phyloP scores from a whole-genome alignment of 202 grass and related monocot genomes.

The Hordeum pubiflorum region DNA sequence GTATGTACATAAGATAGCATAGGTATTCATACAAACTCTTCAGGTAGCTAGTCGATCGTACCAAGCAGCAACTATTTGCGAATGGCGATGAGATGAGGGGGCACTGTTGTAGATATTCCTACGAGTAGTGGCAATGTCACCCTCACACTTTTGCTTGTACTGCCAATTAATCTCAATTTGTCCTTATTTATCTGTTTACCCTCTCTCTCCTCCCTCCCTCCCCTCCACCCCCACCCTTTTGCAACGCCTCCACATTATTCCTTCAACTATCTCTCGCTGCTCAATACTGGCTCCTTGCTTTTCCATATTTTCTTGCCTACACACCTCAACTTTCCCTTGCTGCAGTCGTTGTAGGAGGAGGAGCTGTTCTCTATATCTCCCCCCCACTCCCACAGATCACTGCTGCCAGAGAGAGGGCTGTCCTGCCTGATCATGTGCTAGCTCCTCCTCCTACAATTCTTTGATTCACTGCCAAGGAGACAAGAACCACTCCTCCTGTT shows the following conservation, averaged over 20 bases:
- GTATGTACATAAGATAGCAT: not conserved
- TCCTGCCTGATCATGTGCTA: constrained; percentile 39
- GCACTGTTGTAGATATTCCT: constrained; percentile 57
- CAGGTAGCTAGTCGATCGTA: not conserved
- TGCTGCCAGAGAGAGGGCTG: constrained; percentile 14
- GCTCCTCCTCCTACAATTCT: constrained; percentile 19
- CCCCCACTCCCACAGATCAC: constrained; percentile 17
- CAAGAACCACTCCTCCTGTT: constrained; percentile 3
- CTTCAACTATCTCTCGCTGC: constrained; percentile 30
- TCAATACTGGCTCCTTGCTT: constrained; percentile 27
- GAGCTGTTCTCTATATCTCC: constrained; percentile 22
- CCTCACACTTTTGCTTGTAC: constrained; percentile 64
- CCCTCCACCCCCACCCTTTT: not conserved
- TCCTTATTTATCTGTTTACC: constrained; percentile 61
- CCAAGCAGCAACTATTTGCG: constrained; percentile 21
- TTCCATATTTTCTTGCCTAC: constrained; percentile 34
- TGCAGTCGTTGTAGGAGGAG: constrained; percentile 16
- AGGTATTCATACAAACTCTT: not conserved
- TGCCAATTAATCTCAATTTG: constrained; percentile 56
- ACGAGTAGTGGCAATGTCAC: constrained; percentile 60
- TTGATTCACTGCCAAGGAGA: constrained; percentile 28
- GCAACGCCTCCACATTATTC: constrained; percentile 43
- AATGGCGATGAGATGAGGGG: constrained; percentile 29
- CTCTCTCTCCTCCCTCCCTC: not conserved
- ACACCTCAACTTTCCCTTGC: constrained; percentile 52